Conservation (phyloP, 2,329 filamentous ascomycete species). For the Exophiala sideris region DNA sequence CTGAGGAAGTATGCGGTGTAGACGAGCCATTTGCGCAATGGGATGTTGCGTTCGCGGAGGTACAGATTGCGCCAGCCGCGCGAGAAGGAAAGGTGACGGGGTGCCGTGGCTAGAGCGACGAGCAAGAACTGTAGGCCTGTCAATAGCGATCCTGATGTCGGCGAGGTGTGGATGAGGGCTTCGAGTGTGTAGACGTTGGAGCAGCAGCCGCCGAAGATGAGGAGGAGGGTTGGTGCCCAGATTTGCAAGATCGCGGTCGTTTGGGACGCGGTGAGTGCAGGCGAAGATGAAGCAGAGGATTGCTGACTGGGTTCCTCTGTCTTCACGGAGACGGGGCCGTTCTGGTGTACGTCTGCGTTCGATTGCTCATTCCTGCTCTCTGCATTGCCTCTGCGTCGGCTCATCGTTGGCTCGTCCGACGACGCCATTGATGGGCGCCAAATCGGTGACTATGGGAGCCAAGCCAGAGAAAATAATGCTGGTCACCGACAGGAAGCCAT, state of each 20-base stretch:
- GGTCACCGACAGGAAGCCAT: background rate
- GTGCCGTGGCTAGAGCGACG: slow-evolving; percentile 72
- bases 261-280: background rate
- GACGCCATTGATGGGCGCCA: no score
- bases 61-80: slow-evolving; percentile 63
- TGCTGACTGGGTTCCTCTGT: no score
- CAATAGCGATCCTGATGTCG: slow-evolving; percentile 76
- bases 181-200: slow-evolving; percentile 96
- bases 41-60: slow-evolving; percentile 73
- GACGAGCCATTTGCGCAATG: slow-evolving; percentile 76
- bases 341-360: background rate
- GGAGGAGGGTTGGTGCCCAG: slow-evolving; percentile 58
- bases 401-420: background rate
- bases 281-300: background rate
- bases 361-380: background rate
- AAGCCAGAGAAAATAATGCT: background rate
- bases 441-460: no score
- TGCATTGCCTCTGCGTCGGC: background rate
- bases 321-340: background rate
- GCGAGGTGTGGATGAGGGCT: slow-evolving; percentile 86
- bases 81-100: slow-evolving; percentile 64
- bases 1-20: slow-evolving; percentile 89
- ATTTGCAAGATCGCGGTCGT: slow-evolving; percentile 19
- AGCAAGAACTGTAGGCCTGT: slow-evolving; percentile 89
- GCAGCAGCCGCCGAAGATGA: slow-evolving; percentile 96